These are phyloP conservation scores for Chamaecyparis obtusa DNA, from an alignment of 75 land plant species.

Conservation along the genomic window DNA sequence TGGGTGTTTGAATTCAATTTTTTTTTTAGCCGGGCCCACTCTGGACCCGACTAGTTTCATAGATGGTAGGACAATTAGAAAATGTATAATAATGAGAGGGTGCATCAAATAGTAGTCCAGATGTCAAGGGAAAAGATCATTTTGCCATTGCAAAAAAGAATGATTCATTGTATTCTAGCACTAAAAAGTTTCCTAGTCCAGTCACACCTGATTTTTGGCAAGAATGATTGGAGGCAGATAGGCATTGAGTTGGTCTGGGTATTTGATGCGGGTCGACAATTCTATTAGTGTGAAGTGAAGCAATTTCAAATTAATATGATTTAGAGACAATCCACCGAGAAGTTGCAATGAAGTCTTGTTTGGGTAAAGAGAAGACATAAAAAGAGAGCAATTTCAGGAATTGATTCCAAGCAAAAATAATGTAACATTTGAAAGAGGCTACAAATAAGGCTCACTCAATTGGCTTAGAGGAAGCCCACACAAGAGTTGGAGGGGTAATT, in stretches of 20 bases:
- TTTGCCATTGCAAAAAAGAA: neutral
- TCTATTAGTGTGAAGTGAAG: neutral
- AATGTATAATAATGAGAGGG: no score
- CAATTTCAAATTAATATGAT: no score
- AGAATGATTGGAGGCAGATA: slow-evolving; percentile 40
- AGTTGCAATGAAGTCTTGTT: neutral
- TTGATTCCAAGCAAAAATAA: neutral
- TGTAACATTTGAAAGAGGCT: no score
- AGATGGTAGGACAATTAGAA: no score
- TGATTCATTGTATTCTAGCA: neutral
- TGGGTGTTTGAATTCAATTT: no score
- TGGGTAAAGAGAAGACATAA: neutral
- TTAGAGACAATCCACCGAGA: neutral
- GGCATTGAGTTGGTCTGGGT: no score
- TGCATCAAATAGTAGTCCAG: no score
- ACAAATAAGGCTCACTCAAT: no score
- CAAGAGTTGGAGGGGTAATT: no score
- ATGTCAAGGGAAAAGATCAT: slow-evolving; percentile 8
- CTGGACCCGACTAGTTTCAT: no score
- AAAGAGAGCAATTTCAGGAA: neutral
- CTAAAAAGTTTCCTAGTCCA: slow-evolving; percentile 3
- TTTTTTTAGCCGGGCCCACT: no score
- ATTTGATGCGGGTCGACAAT: neutral
- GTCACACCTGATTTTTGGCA: slow-evolving; percentile 60
- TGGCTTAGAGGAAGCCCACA: no score